Evolutionary conservation across 2,329 filamentous ascomycete species (phyloP), one percentile per base, ranked within the genome.

Genomic region (Beauveria sp.): DNA sequence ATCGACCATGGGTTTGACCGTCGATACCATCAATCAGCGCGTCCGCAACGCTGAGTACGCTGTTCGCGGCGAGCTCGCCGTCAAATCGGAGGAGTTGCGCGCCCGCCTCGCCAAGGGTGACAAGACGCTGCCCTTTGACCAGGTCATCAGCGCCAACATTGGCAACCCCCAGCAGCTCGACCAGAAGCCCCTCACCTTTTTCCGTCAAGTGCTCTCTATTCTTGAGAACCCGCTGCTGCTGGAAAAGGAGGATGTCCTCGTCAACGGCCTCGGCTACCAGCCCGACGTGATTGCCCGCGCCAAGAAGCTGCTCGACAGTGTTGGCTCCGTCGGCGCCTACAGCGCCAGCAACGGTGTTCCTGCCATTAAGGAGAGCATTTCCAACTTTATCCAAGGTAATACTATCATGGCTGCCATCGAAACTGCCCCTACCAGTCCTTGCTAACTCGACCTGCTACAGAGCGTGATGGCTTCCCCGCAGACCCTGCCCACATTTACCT

Each of bases 101-200:
- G 87, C 88, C 59, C 81, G 84, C 70, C 80, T 97, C 63, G 78
- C 80, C 66, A 82, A 84, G 65, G 84, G 83, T 68, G 81, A 74
- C 67, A 74, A 63, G 51, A 73, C 74, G 70, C 81, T 97, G 55
- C 93, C 94, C 54, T 99, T 99, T 76, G 82, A 90, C 69, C 84
- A 91, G 63, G 88, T 99, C 75, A 93, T 99, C 78, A 92, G 90
- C 65, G 94, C 94, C 77, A 99, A 99, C 79, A 99, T 99, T 71
- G 94, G 94, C 72, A 99, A 99, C 80, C 94, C 94, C 4, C 94
- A 99, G 77, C 94, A 99, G 78, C 86, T 99, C 65, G 94, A 97
- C 78, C 94, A 99, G 83, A 96, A 97, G 82, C 94, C 94, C 70
- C 93, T 99, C 70, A 99, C 94, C 67, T 99, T 97, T 82, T 97